phyloP scores from a whole-genome alignment of 768 basidiomycete species.

The Heimioporus sp. region DNA sequence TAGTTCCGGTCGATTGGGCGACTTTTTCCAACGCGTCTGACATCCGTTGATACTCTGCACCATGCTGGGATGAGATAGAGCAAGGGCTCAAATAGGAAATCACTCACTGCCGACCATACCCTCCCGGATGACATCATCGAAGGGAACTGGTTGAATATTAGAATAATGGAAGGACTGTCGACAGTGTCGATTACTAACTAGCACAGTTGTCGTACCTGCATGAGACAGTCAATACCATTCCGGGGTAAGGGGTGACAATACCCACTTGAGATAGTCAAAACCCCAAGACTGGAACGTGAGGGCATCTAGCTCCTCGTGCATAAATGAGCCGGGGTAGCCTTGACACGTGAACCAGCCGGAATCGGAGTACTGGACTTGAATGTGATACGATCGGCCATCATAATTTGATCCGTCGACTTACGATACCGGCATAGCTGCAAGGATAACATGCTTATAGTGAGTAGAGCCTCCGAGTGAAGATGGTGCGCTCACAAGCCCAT shows the following conservation, averaged over 20 bases:
- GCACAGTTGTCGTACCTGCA: conserved; percentile 60
- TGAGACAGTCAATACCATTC: background rate
- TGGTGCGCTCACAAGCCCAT: conserved; percentile 50
- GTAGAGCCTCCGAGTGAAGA: background rate
- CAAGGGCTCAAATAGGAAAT: background rate
- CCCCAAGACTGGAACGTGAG: conserved; percentile 60
- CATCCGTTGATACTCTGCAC: conserved; percentile 58
- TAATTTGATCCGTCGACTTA: conserved; percentile 26
- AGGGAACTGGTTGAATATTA: conserved; percentile 42
- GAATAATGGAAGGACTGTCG: background rate
- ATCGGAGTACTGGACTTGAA: conserved; percentile 51
- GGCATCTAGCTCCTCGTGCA: conserved; percentile 59
- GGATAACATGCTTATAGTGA: background rate
- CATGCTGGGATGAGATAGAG: background rate
- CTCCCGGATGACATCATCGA: conserved; percentile 50
- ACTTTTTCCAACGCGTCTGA: conserved; percentile 49
- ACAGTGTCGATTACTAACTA: conserved; percentile 30
- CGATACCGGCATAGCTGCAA: conserved; percentile 57
- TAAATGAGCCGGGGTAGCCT: conserved; percentile 59
- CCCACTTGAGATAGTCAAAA: conserved; percentile 62
- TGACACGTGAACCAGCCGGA: conserved; percentile 68
- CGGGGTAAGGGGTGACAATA: background rate
- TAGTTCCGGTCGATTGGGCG: conserved; percentile 45
- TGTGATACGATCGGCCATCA: background rate
- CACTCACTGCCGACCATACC: conserved; percentile 52